Base-by-base conservation (phyloP, 2,329 filamentous ascomycete genomes). In the Coniochaeta ligniaria region DNA sequence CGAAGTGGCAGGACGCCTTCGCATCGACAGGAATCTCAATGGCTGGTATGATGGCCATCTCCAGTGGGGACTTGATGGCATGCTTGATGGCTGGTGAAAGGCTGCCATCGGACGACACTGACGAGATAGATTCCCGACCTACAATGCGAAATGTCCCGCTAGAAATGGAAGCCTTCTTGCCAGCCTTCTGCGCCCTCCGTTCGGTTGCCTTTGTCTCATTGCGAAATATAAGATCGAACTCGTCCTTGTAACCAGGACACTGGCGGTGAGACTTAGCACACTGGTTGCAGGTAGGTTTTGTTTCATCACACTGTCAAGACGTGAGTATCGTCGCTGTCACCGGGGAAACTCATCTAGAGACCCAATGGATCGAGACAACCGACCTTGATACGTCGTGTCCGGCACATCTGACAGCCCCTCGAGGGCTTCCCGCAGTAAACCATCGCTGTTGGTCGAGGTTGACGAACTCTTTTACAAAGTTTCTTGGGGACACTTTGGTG, bases 311-410 rank as follows among this genome's bases (percentile, higher is more conserved):
- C 86, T 89, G 17, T 28, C 35, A 57, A 22, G 31, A 22, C 16
- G 17, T 57, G 35, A 57, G 54, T n/a, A 24, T 52, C 12, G 47
- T 11, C 8, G 28, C 14, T n/a, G 17, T 57, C 16, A 45, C 50
- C 60, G 50, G 41, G 36, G 26, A 45, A 14, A 8, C 2, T 38
- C 9, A 14, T 56, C 6, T 41, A 31, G 17, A 45, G 28, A 36
- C 22, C 6, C 17, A n/a, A 41, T 41, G 17, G 47, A n/a, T 17
- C 17, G 43, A 56, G 38, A 54, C 14, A 58, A 67, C 78, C 64
- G 78, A 89, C 88, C 82, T 91, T 91, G 70, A 91, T 91, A 66
- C 88, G 81, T 65, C 88, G 81, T 38, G 82, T 88, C 70, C 88
- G 83, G 71, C 88, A 91, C 83, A 88, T 90, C 75, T 89, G 87